Conservation (phyloP, 2,329 filamentous ascomycete species). For the Neofusicoccum cordaticola region DNA sequence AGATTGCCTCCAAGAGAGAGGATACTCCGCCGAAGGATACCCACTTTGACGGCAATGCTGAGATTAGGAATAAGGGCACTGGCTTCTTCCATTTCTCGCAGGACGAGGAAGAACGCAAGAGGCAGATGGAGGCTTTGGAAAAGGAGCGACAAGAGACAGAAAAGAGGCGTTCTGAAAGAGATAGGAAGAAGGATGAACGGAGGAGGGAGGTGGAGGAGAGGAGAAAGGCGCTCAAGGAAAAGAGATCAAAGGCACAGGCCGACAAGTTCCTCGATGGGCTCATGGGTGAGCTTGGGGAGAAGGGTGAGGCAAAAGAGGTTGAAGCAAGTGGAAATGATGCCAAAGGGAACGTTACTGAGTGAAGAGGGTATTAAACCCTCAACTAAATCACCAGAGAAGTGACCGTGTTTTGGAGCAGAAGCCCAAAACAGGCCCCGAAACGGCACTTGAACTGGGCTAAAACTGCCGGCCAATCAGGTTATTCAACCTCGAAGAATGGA, state of each 20-base stretch:
- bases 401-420: too few species aligned
- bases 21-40: slow-evolving; percentile 71
- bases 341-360: too few species aligned
- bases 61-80: slow-evolving; percentile 83
- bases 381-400: too few species aligned
- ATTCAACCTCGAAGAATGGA: too few species aligned
- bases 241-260: slow-evolving; percentile 62
- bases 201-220: slow-evolving; percentile 56
- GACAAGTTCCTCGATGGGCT: slow-evolving; percentile 69
- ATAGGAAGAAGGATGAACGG: slow-evolving; percentile 54
- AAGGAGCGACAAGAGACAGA: slow-evolving; percentile 68
- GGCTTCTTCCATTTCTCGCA: slow-evolving; percentile 89
- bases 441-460: too few species aligned
- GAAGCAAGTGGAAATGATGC: background rate
- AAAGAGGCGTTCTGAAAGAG: slow-evolving; percentile 54
- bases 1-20: slow-evolving; percentile 74
- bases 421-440: too few species aligned
- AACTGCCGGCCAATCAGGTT: too few species aligned
- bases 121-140: slow-evolving; percentile 74
- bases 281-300: slow-evolving; percentile 30
- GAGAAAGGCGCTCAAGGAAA: slow-evolving; percentile 60
- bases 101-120: slow-evolving; percentile 63
- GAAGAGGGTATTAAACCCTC: too few species aligned
- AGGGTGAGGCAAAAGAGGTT: background rate
- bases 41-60: slow-evolving; percentile 82